Percentiles rank a stretch among this genome's conserved stretches.
These are phyloP conservation scores for Botrytis medusae DNA, from an alignment of 2,329 filamentous ascomycete genomes.

Conservation along the genomic window DNA sequence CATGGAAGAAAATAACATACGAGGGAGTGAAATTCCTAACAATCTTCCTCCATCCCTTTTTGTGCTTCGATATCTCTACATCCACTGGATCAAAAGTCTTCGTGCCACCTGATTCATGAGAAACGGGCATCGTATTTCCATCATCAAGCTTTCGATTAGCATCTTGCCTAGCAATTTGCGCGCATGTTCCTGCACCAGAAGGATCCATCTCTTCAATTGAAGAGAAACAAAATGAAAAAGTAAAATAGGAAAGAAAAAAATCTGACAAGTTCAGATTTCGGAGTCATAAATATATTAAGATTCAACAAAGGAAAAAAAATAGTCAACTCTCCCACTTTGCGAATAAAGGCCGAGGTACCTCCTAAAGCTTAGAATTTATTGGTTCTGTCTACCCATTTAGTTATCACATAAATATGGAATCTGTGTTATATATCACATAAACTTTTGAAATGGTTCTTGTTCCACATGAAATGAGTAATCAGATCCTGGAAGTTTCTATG, in stretches of 20 bases:
- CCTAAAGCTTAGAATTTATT: neutral
- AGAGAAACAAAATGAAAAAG: too few relatives aligned
- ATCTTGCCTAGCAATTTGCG: conserved; percentile 4
- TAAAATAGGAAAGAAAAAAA: too few relatives aligned
- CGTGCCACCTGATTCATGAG: neutral
- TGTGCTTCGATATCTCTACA: conserved; percentile 1
- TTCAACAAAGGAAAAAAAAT: neutral
- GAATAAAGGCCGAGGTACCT: neutral
- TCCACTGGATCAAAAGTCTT: neutral
- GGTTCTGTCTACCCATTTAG: neutral
- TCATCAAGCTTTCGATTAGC: neutral
- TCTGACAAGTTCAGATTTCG: neutral
- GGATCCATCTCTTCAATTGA: conserved; percentile 1
- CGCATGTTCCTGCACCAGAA: conserved; percentile 5
- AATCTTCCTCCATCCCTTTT: conserved; percentile 39
- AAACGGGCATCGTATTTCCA: neutral
- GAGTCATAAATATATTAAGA: conserved; percentile 1
- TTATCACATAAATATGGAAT: neutral
- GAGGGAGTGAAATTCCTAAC: conserved; percentile 56
- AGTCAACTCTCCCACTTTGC: neutral
- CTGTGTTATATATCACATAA: neutral
- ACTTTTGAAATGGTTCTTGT: neutral
- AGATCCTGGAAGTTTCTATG: neutral
- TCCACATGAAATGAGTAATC: neutral
- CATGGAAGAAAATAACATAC: conserved; percentile 40